Evolutionary conservation across 2,329 filamentous ascomycete genomes (phyloP), one percentile per base, ranked within the genome.

Genomic region (Cladosporium oxysporum): DNA sequence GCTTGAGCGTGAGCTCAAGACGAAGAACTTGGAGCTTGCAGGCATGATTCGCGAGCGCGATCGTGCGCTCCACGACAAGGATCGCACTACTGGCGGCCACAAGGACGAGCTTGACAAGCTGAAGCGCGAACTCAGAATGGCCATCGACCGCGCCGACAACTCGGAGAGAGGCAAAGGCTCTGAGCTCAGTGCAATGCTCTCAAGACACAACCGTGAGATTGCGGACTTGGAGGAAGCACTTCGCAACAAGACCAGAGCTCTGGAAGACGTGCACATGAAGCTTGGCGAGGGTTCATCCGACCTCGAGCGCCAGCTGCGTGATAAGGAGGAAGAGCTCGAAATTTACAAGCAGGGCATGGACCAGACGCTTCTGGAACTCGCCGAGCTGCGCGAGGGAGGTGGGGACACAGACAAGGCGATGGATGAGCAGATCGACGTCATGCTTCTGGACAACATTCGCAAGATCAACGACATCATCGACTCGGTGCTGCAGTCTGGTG

Each of bases 301-400:
- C 74, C 88, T 97, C 26, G 93, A 97, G 77, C 87, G 90, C 68
- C 85, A 91, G 62, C 84, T 99, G 35, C 90, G 90, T 57, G 95
- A 98, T 69, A 98, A 97, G 83, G 95, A 99, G 76, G 93, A 97
- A 73, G 95, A 99, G 80, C 88, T 99, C 29, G 95, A 98, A 79
- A 93, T 98, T 57, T 97, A 97, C 85, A 97, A 97, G 82, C 92
- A 93, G 55, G 93, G 93, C 73, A 96, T 99, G 92, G 95, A 99
- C 76, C 91, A 98, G 81, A 93, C 94, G 3, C 82, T 99, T 66
- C 87, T 98, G 62, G 93, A 97, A 79, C 84, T 99, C 67, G 94
- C 96, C 75, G 93, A 97, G 75, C 82, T 97, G 69, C 93, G 85
- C 87, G 74, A 83, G 58, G 79, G 80, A 58, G 79, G 81, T 47